Conservation (phyloP, 495 filamentous ascomycete genomes). For the Neurospora sp. region DNA sequence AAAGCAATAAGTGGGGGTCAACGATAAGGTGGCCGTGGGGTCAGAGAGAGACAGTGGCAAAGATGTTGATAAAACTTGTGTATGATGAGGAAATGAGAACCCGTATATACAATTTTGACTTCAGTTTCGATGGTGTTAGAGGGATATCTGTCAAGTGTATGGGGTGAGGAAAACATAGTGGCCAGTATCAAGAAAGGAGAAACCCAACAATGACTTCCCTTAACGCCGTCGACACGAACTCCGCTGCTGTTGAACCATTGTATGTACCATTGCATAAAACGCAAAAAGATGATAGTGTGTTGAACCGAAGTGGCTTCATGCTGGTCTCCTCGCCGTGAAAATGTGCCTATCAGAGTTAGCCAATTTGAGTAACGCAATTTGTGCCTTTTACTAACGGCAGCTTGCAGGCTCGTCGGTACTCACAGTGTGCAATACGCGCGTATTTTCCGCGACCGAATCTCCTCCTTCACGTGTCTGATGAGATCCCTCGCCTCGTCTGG, state of each 20-base stretch:
- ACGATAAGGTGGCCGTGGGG: neutral
- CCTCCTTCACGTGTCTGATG: constrained; percentile 49
- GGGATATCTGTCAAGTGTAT: neutral
- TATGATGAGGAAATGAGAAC: neutral
- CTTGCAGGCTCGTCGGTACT: constrained; percentile 28
- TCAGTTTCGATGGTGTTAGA: neutral
- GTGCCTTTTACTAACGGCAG: neutral
- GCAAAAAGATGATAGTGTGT: neutral
- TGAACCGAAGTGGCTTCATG: constrained; percentile 1
- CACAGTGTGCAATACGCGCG: constrained; percentile 62
- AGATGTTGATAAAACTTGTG: neutral
- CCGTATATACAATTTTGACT: neutral
- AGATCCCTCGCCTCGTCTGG: constrained; percentile 55
- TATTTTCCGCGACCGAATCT: constrained; percentile 59
- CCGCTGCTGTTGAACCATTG: neutral
- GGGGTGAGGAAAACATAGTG: neutral
- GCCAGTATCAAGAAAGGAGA: neutral
- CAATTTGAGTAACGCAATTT: neutral
- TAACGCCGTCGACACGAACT: neutral
- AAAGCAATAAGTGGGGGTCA: neutral
- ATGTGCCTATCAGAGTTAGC: constrained; percentile 18
- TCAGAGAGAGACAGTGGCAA: neutral
- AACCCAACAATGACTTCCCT: neutral
- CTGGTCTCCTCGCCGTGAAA: constrained; percentile 19
- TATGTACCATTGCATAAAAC: neutral